A percentile compares a stretch with the other conserved stretches of the same genome.
Conservation (phyloP, 2,329 filamentous ascomycete genomes). For the Diaporthe nobilis region DNA sequence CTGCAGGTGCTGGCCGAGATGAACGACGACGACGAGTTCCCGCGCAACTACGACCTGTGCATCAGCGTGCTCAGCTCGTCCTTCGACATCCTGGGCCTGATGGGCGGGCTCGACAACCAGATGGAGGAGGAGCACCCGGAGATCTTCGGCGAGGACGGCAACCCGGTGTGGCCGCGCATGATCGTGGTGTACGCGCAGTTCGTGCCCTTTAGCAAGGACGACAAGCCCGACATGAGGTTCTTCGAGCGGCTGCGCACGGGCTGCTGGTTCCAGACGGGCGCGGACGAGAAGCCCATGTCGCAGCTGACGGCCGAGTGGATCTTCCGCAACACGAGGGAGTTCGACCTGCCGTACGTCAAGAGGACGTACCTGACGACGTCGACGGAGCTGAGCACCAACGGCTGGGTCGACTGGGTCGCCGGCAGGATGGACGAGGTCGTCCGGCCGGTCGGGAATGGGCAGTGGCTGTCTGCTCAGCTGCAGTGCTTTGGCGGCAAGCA, state of each 20-base stretch:
- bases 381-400: slow-evolving; percentile 54
- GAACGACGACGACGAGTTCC: slow-evolving; percentile 58
- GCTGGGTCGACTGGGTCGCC: slow-evolving; percentile 57
- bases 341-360: slow-evolving; percentile 64
- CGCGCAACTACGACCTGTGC: slow-evolving; percentile 62
- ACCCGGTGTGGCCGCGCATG: slow-evolving; percentile 54
- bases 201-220: slow-evolving; percentile 56
- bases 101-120: slow-evolving; percentile 53
- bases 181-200: slow-evolving; percentile 65
- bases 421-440: slow-evolving; percentile 56
- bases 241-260: slow-evolving; percentile 55
- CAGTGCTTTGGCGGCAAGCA: slow-evolving; percentile 61
- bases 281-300: slow-evolving; percentile 59
- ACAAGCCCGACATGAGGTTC: slow-evolving; percentile 55
- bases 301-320: slow-evolving; percentile 60
- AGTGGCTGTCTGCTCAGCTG: slow-evolving; percentile 60
- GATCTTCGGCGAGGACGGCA: slow-evolving; percentile 53
- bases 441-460: slow-evolving; percentile 50
- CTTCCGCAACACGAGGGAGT: slow-evolving; percentile 56
- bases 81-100: slow-evolving; percentile 52
- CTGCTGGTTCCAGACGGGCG: slow-evolving; percentile 47
- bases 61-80: slow-evolving; percentile 61
- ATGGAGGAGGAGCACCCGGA: slow-evolving; percentile 54
- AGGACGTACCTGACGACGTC: slow-evolving; percentile 61
- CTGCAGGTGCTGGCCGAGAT: slow-evolving; percentile 59